These are phyloP conservation scores for Salisapilia sapeloensis DNA, from an alignment of 352 stramenopile species.

Conservation along the genomic window DNA sequence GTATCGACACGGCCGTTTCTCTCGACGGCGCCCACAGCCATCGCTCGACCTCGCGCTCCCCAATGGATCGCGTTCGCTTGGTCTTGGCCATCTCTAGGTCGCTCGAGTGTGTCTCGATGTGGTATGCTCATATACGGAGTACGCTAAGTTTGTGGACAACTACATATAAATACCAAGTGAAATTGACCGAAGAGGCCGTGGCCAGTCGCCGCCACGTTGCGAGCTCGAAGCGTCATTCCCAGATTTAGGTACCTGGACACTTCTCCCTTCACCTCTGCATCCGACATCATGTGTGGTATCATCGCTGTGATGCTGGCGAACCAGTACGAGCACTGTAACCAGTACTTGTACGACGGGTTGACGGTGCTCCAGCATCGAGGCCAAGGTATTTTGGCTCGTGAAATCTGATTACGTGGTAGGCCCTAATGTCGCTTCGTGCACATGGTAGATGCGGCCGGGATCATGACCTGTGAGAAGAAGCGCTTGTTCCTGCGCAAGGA, in stretches of 20 bases:
- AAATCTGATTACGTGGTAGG: not conserved
- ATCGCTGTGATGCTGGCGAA: conserved; percentile 93
- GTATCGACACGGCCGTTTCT: conserved; percentile 41
- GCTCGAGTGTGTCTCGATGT: no score
- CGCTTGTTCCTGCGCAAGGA: conserved; percentile 95
- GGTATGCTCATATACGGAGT: no score
- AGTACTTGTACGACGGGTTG: conserved; percentile 92
- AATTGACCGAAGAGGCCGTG: no score
- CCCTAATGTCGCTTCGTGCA: not conserved
- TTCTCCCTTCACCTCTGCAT: no score
- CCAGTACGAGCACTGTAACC: conserved; percentile 88
- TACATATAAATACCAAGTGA: no score
- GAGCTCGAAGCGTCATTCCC: no score
- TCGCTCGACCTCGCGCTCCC: no score
- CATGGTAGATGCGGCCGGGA: conserved; percentile 78
- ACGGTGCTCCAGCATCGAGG: conserved; percentile 97
- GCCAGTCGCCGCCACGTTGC: no score
- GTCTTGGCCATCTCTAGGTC: no score
- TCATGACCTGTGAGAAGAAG: conserved; percentile 89
- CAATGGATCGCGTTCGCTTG: no score
- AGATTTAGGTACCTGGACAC: no score
- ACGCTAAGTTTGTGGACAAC: no score
- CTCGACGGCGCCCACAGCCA: conserved; percentile 34
- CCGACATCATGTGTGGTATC: conserved; percentile 94
- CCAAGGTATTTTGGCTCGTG: conserved; percentile 59